Evolutionary conservation across 768 basidiomycete genomes (phyloP), one percentile per base, ranked within the genome.

Genomic region (Mycena galopus): DNA sequence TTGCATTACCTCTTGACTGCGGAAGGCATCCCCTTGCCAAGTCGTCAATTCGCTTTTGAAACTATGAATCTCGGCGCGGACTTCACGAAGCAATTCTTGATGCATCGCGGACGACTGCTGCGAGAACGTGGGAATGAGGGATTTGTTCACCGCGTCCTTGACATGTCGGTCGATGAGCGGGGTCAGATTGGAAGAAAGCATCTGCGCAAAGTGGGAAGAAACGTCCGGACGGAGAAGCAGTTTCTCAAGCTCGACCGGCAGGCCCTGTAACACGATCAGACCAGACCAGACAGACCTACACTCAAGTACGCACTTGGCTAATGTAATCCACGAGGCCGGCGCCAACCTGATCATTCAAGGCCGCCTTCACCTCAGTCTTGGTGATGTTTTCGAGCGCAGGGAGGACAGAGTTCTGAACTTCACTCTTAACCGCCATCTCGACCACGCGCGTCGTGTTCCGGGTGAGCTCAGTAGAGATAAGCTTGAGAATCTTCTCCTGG

Each of bases 371-470:
- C 81, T 96, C 95, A 60, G 82, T 90, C 82, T 91, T 93, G 11
- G 94, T 96, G 79, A 96, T 94, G 65, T 84, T 91, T 80, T 95
- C 94, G 37, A 96, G 85, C 10, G 94, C 89, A 5, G 95, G 95
- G 23, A 96, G 85, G 16, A 96, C 93, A 0, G 94, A 94, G 76
- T 87, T 92, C 79, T 94, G 94, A 19, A 96, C 92, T 79, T 96
- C 95, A 63, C 84, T 86, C 84, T 95, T 95, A 78, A 96, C 93
- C 17, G 94, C 95, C 87, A 93, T 88, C 83, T 96, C 95, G 53
- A 96, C 95, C 58, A 96, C 93, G 16, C 94, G 89, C 12, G 94
- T 94, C 14, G 95, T 96, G 76, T 96, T 96, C 82, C 93, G 91
- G 11, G 93, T 95, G 61, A 96, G 86, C 81, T 95, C 94, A 2